Base-by-base conservation (phyloP, 495 filamentous ascomycete genomes). In the Astrothelium subdiscretum region DNA sequence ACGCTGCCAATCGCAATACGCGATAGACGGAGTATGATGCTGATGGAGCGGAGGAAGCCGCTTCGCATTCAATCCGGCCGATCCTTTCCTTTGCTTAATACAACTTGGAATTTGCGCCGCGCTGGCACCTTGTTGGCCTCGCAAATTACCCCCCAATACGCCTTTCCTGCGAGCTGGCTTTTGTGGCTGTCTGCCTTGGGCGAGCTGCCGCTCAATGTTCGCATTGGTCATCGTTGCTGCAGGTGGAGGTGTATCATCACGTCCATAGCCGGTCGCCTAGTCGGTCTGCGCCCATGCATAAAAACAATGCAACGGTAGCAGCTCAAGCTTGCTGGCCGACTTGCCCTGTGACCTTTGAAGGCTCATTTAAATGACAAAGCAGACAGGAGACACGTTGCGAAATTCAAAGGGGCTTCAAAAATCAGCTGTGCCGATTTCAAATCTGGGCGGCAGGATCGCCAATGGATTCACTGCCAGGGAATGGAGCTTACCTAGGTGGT, bases 151-250 rank as follows among this genome's bases (percentile, higher is more conserved):
- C 12, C 43, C n/a, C 43, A 15, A 18, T 48, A 48, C 13, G 43
- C 12, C 10, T 10, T 48, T n/a, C n/a, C n/a, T n/a, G n/a, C 48
- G 48, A 54, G 1, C 8, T 29, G 24, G 15, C 20, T 29, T 54
- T n/a, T n/a, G n/a, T n/a, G n/a, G n/a, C n/a, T n/a, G n/a, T n/a
- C 48, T 54, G 48, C 48, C 48, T 54, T 54, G 24, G 24, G 48
- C 43, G 5, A 54, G 20, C 10, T 12, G 8, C 20, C 20, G 24
- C 15, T 48, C 6, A 38, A 38, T 38, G 15, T 48, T 8, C 11
- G 24, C 48, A 54, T 26, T 12, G n/a, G 48, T 29, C 22, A 26
- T 54, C 48, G 8, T 3, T 26, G 29, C 48, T 54, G 48, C 48
- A 54, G 24, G 24, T 54, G 0, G 20, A 54, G 5, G 20, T 3